phyloP scores from a whole-genome alignment of 805 yeast genomes.

The Ogataea minuta region DNA sequence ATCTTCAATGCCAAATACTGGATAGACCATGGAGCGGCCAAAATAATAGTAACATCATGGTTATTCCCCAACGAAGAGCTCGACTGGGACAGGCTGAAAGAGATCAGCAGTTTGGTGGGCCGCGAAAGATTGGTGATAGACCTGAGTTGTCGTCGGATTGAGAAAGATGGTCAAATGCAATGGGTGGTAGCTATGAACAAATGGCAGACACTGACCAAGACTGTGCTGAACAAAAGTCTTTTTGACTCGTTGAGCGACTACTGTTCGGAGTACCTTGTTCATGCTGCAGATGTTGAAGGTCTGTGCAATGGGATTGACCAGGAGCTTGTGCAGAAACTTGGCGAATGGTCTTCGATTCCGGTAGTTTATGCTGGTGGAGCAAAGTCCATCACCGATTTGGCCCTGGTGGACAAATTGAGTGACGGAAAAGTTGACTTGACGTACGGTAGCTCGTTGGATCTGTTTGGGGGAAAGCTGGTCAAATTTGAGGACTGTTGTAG shows the following conservation, averaged over 20 bases:
- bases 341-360: slow-evolving; percentile 75
- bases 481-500: slow-evolving; percentile 67
- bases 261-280: slow-evolving; percentile 86
- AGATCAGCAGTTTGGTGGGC: slow-evolving; percentile 58
- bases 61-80: slow-evolving; percentile 67
- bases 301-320: slow-evolving; percentile 90
- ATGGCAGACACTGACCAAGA: slow-evolving; percentile 88
- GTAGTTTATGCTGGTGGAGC: slow-evolving; percentile 99
- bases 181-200: slow-evolving; percentile 99
- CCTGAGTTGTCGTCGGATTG: slow-evolving; percentile 68
- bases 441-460: slow-evolving; percentile 88
- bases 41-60: slow-evolving; percentile 92
- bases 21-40: slow-evolving; percentile 77
- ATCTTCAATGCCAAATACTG: slow-evolving; percentile 70
- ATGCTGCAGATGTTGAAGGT: slow-evolving; percentile 99
- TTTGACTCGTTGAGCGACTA: slow-evolving; percentile 54
- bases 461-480: slow-evolving; percentile 87
- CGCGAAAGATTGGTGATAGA: slow-evolving; percentile 75
- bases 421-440: slow-evolving; percentile 86
- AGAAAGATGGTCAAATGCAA: slow-evolving; percentile 29
- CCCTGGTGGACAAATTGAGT: slow-evolving; percentile 64
- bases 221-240: slow-evolving; percentile 52
- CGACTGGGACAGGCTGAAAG: slow-evolving; percentile 48
- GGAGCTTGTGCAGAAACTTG: slow-evolving; percentile 64
- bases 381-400: slow-evolving; percentile 64